Conservation (phyloP, 441 rosid genomes). For the Arabidopsis lyrata region DNA sequence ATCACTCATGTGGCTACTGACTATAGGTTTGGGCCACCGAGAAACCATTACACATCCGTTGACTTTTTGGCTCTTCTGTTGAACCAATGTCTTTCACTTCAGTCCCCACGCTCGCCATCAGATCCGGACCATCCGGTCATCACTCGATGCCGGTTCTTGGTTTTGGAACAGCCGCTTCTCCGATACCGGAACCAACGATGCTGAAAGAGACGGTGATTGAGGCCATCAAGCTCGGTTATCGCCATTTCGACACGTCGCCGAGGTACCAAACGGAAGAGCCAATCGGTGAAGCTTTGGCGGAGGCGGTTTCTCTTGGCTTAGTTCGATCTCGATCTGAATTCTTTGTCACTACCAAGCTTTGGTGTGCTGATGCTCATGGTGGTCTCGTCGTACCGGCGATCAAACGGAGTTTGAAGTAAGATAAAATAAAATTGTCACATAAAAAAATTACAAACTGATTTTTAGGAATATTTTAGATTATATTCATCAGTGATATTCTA, state of each 20-base stretch:
- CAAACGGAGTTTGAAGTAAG: slow-evolving; percentile 49
- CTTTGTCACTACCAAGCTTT: slow-evolving; percentile 61
- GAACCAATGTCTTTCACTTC: slow-evolving; percentile 22
- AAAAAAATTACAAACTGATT: no score
- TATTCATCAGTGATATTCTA: no score
- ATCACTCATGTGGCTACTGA: not conserved
- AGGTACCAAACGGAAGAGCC: slow-evolving; percentile 51
- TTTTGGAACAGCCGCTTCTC: slow-evolving; percentile 53
- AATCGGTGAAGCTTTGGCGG: slow-evolving; percentile 52
- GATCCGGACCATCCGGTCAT: slow-evolving; percentile 37
- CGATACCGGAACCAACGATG: slow-evolving; percentile 38
- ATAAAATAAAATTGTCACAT: no score
- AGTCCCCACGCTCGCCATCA: slow-evolving; percentile 38
- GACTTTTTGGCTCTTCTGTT: not conserved
- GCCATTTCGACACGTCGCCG: slow-evolving; percentile 61
- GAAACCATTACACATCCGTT: not conserved
- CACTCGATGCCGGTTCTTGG: slow-evolving; percentile 52
- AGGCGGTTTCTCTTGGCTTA: slow-evolving; percentile 50
- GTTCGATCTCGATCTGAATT: slow-evolving; percentile 56
- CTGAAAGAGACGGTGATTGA: slow-evolving; percentile 44
- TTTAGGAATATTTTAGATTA: no score
- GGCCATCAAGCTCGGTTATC: slow-evolving; percentile 52
- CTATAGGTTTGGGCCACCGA: not conserved
- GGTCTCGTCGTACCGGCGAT: slow-evolving; percentile 50
- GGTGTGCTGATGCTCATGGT: slow-evolving; percentile 53